Evolutionary conservation across 2,329 filamentous ascomycete genomes (phyloP).

Genomic region (Incumbomyces delicatus): DNA sequence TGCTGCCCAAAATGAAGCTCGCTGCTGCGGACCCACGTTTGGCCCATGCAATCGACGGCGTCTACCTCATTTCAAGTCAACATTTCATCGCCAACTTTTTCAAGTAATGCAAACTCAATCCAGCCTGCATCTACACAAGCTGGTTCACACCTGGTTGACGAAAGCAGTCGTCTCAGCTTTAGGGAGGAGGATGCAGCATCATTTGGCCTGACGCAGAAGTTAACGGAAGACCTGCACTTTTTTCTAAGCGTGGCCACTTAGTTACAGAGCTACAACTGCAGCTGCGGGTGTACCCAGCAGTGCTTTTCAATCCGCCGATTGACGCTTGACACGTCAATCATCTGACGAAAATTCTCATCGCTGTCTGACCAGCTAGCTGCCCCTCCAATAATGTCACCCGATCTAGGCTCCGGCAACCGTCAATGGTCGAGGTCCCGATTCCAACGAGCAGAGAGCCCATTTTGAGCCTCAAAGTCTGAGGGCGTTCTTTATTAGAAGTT

Average conservation of each 20-base stretch:
- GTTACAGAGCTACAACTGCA: conserved; percentile 8
- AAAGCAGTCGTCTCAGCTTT: no score
- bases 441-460: conserved; percentile 62
- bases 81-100: no score
- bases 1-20: neutral
- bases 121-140: no score
- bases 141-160: no score
- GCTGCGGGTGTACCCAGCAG: conserved; percentile 6
- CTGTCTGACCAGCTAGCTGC: conserved; percentile 12
- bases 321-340: conserved; percentile 21
- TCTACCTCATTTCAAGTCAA: no score
- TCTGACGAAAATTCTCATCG: conserved; percentile 14
- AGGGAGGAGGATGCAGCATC: no score
- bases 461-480: conserved; percentile 31
- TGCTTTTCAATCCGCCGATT: conserved; percentile 2
- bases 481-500: neutral
- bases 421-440: conserved; percentile 59
- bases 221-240: neutral
- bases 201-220: neutral
- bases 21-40: neutral
- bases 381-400: neutral
- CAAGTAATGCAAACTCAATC: no score
- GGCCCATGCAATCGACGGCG: no score
- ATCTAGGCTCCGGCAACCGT: neutral
- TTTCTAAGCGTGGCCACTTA: conserved; percentile 6